Conservation (phyloP, 1,284 basidiomycete species). For the Malassezia sp. region DNA sequence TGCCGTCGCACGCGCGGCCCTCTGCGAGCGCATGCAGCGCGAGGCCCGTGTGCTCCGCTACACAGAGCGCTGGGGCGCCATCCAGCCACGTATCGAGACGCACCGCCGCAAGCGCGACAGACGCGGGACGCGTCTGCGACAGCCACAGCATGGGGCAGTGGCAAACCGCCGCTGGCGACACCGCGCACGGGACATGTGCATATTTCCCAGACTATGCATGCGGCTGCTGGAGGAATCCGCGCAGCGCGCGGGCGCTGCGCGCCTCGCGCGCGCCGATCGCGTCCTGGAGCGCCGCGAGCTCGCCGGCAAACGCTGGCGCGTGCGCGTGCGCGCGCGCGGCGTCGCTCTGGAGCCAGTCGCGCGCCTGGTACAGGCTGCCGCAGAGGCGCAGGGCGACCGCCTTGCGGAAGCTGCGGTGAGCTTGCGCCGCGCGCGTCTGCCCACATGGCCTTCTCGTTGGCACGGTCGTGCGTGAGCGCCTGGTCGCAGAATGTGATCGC, state of each 20-base stretch:
- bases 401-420: constrained; percentile 15
- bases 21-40: neutral
- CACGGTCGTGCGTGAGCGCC: constrained; percentile 6
- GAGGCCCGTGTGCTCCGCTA: constrained; percentile 4
- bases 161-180: neutral
- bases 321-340: neutral
- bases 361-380: constrained; percentile 6
- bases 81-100: constrained; percentile 7
- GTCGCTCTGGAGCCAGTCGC: constrained; percentile 2
- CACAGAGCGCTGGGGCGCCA: constrained; percentile 3
- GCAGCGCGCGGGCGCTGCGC: neutral
- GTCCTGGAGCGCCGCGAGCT: neutral
- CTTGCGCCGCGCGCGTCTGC: neutral
- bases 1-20: neutral
- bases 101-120: constrained; percentile 1
- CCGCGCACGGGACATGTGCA: neutral
- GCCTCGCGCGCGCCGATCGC: constrained; percentile 4
- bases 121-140: neutral
- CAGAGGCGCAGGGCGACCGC: constrained; percentile 11
- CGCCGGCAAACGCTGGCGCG: neutral
- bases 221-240: constrained; percentile 16
- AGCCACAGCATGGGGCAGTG: constrained; percentile 13
- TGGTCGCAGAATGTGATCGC: constrained; percentile 12
- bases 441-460: constrained; percentile 16
- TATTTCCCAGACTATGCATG: too few relatives aligned